Evolutionary conservation across 2,329 filamentous ascomycete species (phyloP), one percentile per base, ranked within the genome.

Genomic region (Periconia digitata): DNA sequence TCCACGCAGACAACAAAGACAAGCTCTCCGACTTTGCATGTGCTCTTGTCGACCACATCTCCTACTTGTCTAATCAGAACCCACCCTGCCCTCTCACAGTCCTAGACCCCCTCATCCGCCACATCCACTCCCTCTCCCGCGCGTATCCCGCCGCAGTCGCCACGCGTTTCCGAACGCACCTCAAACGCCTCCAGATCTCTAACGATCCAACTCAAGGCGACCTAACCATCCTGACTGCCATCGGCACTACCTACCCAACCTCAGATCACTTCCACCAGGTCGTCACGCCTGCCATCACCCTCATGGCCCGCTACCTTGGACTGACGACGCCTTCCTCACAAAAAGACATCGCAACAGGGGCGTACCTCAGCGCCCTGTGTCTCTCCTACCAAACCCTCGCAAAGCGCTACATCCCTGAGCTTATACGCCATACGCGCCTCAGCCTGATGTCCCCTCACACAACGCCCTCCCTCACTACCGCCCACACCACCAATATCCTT

Each of bases 261-360:
- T 96, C 92, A 0, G 94, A 99, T 72, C 92, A 97, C 72, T 99
- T 97, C 72, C 94, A 99, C 63, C 87, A 94, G 60, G 90, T 97
- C 29, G 87, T 90, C 35, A 99, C 94, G 1, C 94, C 94, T 2
- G 88, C 92, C 0, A 87, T 90, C 72, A 83, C 96, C 5, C 82
- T 86, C n/a, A 89, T 97, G 71, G 83, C 82, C 12, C 84, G 90
- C 46, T 96, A 89, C 72, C 79, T 99, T 21, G 90, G 87, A 1
- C 85, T 96, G 59, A 90, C 85, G 47, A 79, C 86, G 0, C 85
- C 90, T 0, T 77, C 82, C 37, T 77, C 75, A 7, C 71, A 90
- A 3, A 74, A 79, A 7, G 88, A 94, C 57, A 82, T 89, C 51
- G 81, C 83, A 3, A 85, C 79, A 2, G 94, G 94, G 10, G 82